Conservation (phyloP, 179 eudicot genomes). For the Spinacia oleracea region DNA sequence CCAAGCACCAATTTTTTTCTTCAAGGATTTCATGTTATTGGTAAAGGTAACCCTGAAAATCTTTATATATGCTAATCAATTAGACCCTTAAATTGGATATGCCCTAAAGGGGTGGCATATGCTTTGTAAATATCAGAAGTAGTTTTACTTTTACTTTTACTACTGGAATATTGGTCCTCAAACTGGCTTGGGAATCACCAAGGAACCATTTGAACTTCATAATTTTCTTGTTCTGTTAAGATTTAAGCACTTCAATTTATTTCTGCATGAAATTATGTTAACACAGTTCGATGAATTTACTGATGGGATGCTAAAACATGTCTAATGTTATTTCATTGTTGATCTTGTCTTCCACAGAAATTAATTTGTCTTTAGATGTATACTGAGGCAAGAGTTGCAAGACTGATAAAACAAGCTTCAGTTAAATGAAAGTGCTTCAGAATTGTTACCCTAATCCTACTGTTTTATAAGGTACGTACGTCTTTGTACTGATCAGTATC, state of each 20-base stretch:
- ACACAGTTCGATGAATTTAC: neutral
- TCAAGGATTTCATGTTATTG: neutral
- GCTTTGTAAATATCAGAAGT: neutral
- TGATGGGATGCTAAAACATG: neutral
- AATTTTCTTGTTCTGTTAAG: neutral
- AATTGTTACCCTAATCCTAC: neutral
- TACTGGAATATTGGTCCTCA: neutral
- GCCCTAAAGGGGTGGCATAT: neutral
- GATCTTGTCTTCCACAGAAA: too few species aligned
- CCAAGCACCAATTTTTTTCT: neutral
- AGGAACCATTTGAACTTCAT: neutral
- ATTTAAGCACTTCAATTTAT: neutral
- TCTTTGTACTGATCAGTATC: too few species aligned
- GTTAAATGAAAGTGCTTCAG: neutral
- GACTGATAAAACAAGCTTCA: neutral
- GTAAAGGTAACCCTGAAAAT: neutral
- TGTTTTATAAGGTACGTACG: neutral
- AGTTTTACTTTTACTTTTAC: neutral
- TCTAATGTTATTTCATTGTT: too few species aligned
- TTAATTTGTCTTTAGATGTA: neutral
- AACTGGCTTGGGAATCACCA: neutral
- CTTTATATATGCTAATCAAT: neutral
- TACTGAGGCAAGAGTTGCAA: neutral
- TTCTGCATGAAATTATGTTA: neutral
- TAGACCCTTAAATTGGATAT: constrained; percentile 12